Evolutionary conservation across 805 yeast species (phyloP).

Genomic region (Aciculoconidium aculeatum): DNA sequence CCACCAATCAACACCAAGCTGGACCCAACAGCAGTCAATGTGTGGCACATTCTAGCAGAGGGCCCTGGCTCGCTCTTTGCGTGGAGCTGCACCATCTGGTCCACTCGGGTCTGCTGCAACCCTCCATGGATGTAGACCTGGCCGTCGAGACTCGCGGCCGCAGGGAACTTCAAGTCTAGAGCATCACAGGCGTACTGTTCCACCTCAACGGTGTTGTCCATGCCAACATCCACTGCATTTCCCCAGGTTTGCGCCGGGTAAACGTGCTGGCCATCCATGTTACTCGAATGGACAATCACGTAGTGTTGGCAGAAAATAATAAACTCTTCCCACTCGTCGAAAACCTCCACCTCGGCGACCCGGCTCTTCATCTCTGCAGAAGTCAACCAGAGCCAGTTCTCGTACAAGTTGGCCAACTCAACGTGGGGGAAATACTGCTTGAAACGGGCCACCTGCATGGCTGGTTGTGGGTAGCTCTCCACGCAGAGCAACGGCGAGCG

Average conservation of each 20-base stretch:
- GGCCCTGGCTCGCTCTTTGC: conserved; percentile 13
- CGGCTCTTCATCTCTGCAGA: conserved; percentile 28
- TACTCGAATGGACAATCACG: conserved; percentile 59
- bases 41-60: conserved; percentile 54
- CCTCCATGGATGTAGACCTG: conserved; percentile 37
- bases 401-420: conserved; percentile 49
- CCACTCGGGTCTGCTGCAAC: conserved; percentile 25
- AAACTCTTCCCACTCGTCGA: conserved; percentile 85
- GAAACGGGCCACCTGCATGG: conserved; percentile 49
- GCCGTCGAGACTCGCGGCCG: conserved; percentile 19
- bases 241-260: background rate
- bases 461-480: conserved; percentile 44
- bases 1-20: conserved; percentile 53
- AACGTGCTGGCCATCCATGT: conserved; percentile 16
- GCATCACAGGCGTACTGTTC: background rate
- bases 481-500: conserved; percentile 69
- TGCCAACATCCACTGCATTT: conserved; percentile 1
- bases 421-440: conserved; percentile 40
- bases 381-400: conserved; percentile 50
- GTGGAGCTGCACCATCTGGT: conserved; percentile 2
- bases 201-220: conserved; percentile 1
- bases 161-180: conserved; percentile 39
- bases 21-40: conserved; percentile 30
- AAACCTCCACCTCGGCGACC: conserved; percentile 53
- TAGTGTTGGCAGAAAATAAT: conserved; percentile 72